Evolutionary conservation across 73 alveolate species (phyloP).

Genomic region (Paramecium sexaurelia): DNA sequence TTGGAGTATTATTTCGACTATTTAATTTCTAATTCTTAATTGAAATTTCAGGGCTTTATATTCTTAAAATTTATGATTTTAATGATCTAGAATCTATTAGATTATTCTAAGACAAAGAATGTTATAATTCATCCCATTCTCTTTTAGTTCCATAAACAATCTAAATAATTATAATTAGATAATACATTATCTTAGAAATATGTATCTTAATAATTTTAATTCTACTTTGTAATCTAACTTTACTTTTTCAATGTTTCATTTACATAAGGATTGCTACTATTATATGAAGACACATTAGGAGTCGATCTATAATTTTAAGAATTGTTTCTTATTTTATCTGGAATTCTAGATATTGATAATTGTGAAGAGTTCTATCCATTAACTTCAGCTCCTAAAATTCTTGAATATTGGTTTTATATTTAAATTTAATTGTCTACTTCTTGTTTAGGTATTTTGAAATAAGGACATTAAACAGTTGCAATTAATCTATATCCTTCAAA

Average conservation of each 20-base stretch:
- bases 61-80: neutral
- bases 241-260: neutral
- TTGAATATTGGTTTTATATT: neutral
- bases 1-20: neutral
- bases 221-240: neutral
- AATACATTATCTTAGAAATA: neutral
- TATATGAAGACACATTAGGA: neutral
- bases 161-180: neutral
- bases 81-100: neutral
- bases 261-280: neutral
- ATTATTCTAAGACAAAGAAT: neutral
- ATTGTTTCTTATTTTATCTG: neutral
- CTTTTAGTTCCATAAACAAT: conserved; percentile 43
- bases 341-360: conserved; percentile 23
- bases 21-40: neutral
- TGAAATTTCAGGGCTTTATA: neutral
- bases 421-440: neutral
- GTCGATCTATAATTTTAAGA: neutral
- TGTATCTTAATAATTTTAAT: neutral
- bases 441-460: neutral
- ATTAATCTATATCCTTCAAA: conserved; percentile 11
- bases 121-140: conserved; percentile 45
- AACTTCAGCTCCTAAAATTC: neutral
- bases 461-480: neutral
- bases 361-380: neutral